Base-by-base conservation (phyloP, 352 stramenopile genomes). In the Thalassiosira exigua region DNA sequence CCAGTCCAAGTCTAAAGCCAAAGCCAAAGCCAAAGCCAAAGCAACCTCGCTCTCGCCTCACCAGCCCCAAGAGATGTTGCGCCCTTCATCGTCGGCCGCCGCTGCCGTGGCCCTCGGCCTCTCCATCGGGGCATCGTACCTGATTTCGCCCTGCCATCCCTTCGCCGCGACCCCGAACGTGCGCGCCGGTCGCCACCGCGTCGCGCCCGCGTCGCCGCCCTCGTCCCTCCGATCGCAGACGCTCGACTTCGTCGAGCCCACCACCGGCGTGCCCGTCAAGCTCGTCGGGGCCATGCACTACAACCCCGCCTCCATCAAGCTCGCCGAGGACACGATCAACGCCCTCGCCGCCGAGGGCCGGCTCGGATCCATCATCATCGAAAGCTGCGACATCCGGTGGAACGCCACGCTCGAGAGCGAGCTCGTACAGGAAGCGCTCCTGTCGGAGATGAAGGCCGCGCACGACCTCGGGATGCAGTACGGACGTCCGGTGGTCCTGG, bases 231-330 rank as follows among this genome's bases (percentile, higher is more conserved):
- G 42, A 61, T 84, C 75, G 11, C 84, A 91, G 69, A 61, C 86
- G 50, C 36, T 91, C 0, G 68, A 87, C 44, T 91, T 89, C 42
- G 48, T 81, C 24, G 84, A 91, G 59, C 84, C 84, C 14, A 68
- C 30, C 4, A 89, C 84, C 0, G 70, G 70, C 30, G 69, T 82
- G 0, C 77, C 50, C 21, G 81, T 92, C 0, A 79, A 88, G 26
- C 66, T 92, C n/a, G 78, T 92, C 14, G 86, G 86, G 22, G 68
- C 61, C 7, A 87, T 87, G 79, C 79, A 87, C 41, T 89, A 87
- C 39, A 92, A 92, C 65, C 86, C 86, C 5, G 78, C 70, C 7
- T 87, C 75, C 17, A 92, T 92, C 50, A 39, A 81, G 60, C 64
- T 88, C 1, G 80, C 80, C 29, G 58, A 58, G 22, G 60, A 81